phyloP scores from a whole-genome alignment of 2,329 filamentous ascomycete species.

The Coniochaeta sp. region DNA sequence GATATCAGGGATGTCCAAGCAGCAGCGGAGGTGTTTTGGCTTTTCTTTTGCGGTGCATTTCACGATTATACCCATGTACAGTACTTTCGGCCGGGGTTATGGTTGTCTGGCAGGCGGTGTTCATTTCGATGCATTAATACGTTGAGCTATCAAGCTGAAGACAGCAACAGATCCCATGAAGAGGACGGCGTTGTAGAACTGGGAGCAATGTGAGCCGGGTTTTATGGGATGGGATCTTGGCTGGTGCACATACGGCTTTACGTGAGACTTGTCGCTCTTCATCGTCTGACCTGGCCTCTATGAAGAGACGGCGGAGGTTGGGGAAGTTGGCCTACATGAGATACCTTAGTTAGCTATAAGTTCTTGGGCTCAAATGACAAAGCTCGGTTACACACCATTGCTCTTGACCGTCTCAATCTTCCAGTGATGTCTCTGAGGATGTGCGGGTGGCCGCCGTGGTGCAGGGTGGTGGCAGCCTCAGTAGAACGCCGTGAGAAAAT shows the following conservation, averaged over 20 bases:
- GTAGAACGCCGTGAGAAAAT: no score
- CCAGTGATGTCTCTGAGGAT: no score
- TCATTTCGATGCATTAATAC: constrained; percentile 53
- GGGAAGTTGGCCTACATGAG: constrained; percentile 70
- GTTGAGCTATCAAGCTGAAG: constrained; percentile 88
- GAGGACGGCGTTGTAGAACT: constrained; percentile 97
- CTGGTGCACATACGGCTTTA: constrained; percentile 64
- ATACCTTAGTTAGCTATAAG: no score
- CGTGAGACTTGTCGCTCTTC: constrained; percentile 93
- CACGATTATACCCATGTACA: constrained; percentile 1
- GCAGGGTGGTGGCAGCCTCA: no score
- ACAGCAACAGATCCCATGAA: constrained; percentile 96
- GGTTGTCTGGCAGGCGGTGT: neutral
- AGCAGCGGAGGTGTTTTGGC: neutral
- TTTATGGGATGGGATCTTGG: neutral
- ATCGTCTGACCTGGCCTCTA: constrained; percentile 84
- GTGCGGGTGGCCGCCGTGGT: no score
- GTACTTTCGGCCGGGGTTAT: neutral
- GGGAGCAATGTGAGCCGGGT: constrained; percentile 9
- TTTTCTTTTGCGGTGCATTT: neutral
- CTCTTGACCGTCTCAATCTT: neutral
- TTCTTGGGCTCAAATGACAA: no score
- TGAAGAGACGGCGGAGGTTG: constrained; percentile 92
- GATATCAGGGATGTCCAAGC: neutral
- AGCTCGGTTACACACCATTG: neutral